Evolutionary conservation across 768 basidiomycete species (phyloP), one percentile per base, ranked within the genome.

Genomic region (Leccinum pellstonianum): DNA sequence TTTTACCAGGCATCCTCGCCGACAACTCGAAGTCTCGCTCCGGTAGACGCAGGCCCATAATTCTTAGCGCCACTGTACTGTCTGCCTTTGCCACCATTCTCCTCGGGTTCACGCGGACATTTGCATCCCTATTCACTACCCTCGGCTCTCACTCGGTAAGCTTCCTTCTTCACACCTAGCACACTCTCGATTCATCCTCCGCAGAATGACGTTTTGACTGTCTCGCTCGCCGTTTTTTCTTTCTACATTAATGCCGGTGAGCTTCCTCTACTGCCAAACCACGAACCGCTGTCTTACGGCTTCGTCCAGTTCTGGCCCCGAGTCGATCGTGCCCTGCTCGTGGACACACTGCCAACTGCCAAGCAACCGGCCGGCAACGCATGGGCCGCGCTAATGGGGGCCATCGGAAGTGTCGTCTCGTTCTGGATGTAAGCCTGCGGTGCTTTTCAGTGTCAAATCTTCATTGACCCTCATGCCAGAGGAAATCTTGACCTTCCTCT

Each of bases 341-440:
- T 98, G 1, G 95, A 98, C 70, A 90, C 83, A 0, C 73, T 96
- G 4, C 88, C 93, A 0, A 77, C 89, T 0, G 70, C 81, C 1
- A 78, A 84, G 25, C 95, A 98, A 71, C 86, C 94, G 6, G 77
- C 82, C 9, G 95, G 91, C 1, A 97, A 95, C 69, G 95, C 95
- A 0, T 98, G 95, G 95, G 95, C 93, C 1, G 93, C 91, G 1
- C 79, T 89, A n/a, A 95, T 97, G 93, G 76, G 90, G 49, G 92
- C 91, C 1, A 67, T 95, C 27, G 95, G 95, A 11, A 86, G 90
- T 57, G 87, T 96, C 1, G 77, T 86, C 2, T 95, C 94, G 0
- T 96, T 95, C 73, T 96, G 91, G 68, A 80, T 92, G 94, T 94
- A 66, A 65, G 91, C 35, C 57, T 7, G 3, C 46, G n/a, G 52